These are phyloP conservation scores for Botryotinia calthae DNA, from an alignment of 2,329 filamentous ascomycete species.

Conservation along the genomic window DNA sequence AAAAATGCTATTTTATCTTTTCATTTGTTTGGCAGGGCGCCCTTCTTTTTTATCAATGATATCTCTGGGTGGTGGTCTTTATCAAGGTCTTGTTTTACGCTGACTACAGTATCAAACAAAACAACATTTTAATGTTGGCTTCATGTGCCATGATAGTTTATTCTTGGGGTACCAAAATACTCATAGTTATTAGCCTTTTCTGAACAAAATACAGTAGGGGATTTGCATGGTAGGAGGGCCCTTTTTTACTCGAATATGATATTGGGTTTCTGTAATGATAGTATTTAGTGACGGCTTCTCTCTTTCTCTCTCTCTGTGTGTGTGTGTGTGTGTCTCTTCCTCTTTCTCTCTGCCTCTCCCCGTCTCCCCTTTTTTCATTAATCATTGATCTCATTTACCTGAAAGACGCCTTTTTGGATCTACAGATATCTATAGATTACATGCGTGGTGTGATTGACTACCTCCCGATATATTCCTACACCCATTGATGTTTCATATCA, in stretches of 20 bases:
- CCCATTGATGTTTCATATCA: background rate
- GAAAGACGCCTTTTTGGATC: background rate
- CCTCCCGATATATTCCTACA: background rate
- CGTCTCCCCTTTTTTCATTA: background rate
- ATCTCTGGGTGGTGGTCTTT: slow-evolving; percentile 23
- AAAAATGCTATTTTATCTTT: slow-evolving; percentile 27
- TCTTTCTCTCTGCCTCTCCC: background rate
- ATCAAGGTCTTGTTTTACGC: slow-evolving; percentile 5
- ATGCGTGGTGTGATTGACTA: background rate
- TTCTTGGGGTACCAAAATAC: slow-evolving; percentile 24
- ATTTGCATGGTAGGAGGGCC: slow-evolving; percentile 3
- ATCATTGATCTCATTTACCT: background rate
- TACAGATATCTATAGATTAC: background rate
- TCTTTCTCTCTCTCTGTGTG: background rate
- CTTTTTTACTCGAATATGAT: slow-evolving; percentile 1
- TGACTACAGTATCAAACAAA: slow-evolving; percentile 12
- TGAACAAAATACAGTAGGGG: slow-evolving; percentile 13
- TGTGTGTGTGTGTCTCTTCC: background rate
- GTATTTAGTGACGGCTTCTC: background rate
- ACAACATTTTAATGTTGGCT: slow-evolving; percentile 35
- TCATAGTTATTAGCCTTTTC: slow-evolving; percentile 12
- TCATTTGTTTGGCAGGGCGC: slow-evolving; percentile 24
- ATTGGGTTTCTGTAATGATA: background rate
- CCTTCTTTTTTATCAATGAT: slow-evolving; percentile 24
- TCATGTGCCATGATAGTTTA: slow-evolving; percentile 20